Conservation (phyloP, 805 yeast species). For the Candida jianshihensis region DNA sequence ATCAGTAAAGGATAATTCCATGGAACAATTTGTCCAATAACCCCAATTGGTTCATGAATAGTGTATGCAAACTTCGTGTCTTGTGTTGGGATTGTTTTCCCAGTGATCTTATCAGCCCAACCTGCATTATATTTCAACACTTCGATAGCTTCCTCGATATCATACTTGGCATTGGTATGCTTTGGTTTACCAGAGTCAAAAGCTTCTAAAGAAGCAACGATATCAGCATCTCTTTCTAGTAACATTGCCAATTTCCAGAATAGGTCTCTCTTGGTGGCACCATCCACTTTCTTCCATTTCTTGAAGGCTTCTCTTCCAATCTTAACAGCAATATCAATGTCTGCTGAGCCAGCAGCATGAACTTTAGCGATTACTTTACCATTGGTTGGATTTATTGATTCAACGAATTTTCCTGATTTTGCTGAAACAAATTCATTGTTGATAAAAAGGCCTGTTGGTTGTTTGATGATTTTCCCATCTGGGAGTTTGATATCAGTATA, state of each 20-base stretch:
- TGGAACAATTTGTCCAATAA: constrained; percentile 45
- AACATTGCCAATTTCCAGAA: constrained; percentile 44
- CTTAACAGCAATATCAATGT: constrained; percentile 47
- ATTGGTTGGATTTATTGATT: constrained; percentile 42
- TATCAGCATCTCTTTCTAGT: constrained; percentile 40
- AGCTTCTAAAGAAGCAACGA: constrained; percentile 51
- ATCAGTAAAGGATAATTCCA: constrained; percentile 46
- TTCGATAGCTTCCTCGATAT: constrained; percentile 49
- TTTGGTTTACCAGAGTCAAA: constrained; percentile 55
- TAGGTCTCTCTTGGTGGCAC: constrained; percentile 38
- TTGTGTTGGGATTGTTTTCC: constrained; percentile 56
- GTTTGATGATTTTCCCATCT: constrained; percentile 53
- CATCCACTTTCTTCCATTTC: constrained; percentile 41
- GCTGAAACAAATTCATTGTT: constrained; percentile 64
- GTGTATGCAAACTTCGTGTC: constrained; percentile 47
- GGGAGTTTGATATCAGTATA: constrained; percentile 45
- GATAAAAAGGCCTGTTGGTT: constrained; percentile 73
- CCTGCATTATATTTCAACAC: constrained; percentile 66
- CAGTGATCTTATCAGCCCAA: constrained; percentile 64
- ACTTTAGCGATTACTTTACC: constrained; percentile 45
- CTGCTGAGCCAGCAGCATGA: constrained; percentile 43
- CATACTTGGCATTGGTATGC: constrained; percentile 45
- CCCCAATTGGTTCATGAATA: constrained; percentile 47
- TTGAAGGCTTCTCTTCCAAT: constrained; percentile 46
- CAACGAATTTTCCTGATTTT: constrained; percentile 33